Conservation (phyloP, 495 filamentous ascomycete genomes). For the Physcia stellaris region DNA sequence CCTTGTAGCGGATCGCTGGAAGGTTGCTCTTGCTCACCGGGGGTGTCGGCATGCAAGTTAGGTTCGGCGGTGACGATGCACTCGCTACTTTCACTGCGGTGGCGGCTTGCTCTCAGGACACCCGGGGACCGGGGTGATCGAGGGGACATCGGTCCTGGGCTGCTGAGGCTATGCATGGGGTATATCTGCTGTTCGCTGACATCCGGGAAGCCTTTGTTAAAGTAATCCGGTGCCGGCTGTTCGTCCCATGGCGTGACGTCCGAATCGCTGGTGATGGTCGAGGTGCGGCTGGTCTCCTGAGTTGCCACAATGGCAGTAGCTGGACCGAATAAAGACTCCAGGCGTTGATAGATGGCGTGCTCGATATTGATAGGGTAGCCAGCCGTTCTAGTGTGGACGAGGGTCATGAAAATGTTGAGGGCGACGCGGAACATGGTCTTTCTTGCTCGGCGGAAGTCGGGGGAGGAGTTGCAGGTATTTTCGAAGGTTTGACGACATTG, state of each 20-base stretch:
- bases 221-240: background rate
- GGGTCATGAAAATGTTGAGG: slow-evolving; percentile 42
- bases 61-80: slow-evolving; percentile 15
- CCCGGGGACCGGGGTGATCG: background rate
- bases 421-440: slow-evolving; percentile 33
- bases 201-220: slow-evolving; percentile 1
- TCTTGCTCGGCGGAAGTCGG: slow-evolving; percentile 22
- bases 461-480: slow-evolving; percentile 15
- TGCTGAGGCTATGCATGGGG: slow-evolving; percentile 2
- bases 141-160: background rate
- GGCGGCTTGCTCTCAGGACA: slow-evolving; percentile 1
- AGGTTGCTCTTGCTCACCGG: background rate
- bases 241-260: slow-evolving; percentile 14
- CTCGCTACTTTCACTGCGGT: slow-evolving; percentile 7
- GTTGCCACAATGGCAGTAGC: slow-evolving; percentile 17
- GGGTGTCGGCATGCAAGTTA: slow-evolving; percentile 14
- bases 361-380: slow-evolving; percentile 53
- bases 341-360: slow-evolving; percentile 27
- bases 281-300: background rate
- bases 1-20: slow-evolving; percentile 6
- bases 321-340: slow-evolving; percentile 36
- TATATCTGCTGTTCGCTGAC: too few relatives aligned
- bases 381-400: slow-evolving; percentile 39
- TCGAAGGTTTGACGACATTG: slow-evolving; percentile 13
- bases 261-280: slow-evolving; percentile 3